A percentile compares a stretch with the other conserved stretches of the same genome.
Conservation (phyloP, 768 basidiomycete species). For the Boletus rubropictus region DNA sequence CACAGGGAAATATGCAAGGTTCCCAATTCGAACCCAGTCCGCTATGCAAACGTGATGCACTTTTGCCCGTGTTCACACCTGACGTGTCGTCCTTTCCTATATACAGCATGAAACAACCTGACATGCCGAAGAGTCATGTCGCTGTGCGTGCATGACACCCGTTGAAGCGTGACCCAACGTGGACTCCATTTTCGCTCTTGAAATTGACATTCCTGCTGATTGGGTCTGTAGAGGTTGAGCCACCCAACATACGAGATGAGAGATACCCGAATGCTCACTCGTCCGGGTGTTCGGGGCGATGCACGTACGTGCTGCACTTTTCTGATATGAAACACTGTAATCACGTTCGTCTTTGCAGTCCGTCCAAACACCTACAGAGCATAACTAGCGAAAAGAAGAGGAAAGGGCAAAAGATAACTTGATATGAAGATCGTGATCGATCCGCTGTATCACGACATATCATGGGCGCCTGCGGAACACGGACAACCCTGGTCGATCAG, state of each 20-base stretch:
- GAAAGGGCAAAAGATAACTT: neutral
- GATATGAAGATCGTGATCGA: neutral
- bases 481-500: neutral
- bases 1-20: neutral
- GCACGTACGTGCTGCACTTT: neutral
- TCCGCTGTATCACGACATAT: neutral
- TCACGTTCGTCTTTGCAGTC: neutral
- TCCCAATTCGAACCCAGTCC: conserved; percentile 1
- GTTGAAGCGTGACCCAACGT: neutral
- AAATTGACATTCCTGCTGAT: neutral
- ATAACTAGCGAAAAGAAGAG: neutral
- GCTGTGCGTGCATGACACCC: neutral
- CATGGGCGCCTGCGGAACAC: neutral
- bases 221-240: neutral
- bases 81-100: neutral
- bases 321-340: neutral
- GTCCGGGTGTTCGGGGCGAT: neutral
- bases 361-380: neutral
- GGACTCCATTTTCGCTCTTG: neutral
- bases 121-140: neutral
- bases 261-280: neutral
- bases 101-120: neutral
- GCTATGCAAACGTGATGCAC: neutral
- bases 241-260: neutral
- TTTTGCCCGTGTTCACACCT: neutral